A percentile compares a stretch with the other conserved stretches of the same genome.
Conservation (phyloP, 148 eudicot genomes). For the Rhododendron mucronatum region DNA sequence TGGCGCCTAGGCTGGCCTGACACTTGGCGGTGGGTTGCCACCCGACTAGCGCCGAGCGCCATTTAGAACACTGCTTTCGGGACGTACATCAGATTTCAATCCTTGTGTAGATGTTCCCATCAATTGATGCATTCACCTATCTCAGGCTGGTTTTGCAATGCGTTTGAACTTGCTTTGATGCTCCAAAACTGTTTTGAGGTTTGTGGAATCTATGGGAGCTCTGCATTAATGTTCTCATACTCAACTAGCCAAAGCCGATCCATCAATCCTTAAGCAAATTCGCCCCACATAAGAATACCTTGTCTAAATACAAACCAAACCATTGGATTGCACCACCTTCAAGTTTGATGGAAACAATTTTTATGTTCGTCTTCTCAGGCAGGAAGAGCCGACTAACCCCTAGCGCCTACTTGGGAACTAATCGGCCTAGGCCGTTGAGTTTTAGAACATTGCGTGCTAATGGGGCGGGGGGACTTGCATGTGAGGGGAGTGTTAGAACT, state of each 20-base stretch:
- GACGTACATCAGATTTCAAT: background rate
- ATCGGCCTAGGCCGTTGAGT: background rate
- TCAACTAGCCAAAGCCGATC: background rate
- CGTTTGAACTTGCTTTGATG: background rate
- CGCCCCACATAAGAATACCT: background rate
- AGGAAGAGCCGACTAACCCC: too few species aligned
- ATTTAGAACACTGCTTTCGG: background rate
- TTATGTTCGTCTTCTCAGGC: background rate
- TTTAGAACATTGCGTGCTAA: background rate
- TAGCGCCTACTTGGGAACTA: background rate
- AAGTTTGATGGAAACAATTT: background rate
- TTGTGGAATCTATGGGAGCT: background rate
- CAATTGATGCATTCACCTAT: background rate
- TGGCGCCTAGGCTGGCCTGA: too few species aligned
- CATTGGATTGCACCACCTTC: background rate
- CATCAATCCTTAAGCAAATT: background rate
- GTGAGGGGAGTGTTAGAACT: background rate
- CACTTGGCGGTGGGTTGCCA: too few species aligned
- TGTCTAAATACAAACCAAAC: background rate
- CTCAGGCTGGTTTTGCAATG: background rate
- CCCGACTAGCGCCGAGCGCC: too few species aligned
- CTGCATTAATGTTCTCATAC: background rate
- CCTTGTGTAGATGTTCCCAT: background rate
- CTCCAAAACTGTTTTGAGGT: background rate
- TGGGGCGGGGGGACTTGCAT: background rate